phyloP scores from a whole-genome alignment of 495 filamentous ascomycete species.

The Xylaria grammica region DNA sequence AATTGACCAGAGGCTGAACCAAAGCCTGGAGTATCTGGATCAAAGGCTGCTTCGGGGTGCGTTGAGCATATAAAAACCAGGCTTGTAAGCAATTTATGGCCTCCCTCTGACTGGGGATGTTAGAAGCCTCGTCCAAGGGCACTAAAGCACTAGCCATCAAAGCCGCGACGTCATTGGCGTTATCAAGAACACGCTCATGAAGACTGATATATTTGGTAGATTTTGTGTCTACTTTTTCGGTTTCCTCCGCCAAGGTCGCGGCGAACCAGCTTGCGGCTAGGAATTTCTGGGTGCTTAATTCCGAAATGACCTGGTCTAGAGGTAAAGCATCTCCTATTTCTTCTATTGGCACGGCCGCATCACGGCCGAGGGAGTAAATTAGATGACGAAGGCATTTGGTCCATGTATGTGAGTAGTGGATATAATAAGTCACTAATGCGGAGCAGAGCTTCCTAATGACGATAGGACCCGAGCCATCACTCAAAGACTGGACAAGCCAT shows the following conservation, averaged over 20 bases:
- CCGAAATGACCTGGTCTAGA: slow-evolving; percentile 57
- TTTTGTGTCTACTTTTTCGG: slow-evolving; percentile 65
- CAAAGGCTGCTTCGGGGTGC: slow-evolving; percentile 56
- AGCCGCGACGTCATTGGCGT: slow-evolving; percentile 54
- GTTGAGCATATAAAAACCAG: slow-evolving; percentile 73
- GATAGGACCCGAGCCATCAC: slow-evolving; percentile 62
- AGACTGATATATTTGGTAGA: slow-evolving; percentile 57
- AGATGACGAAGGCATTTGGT: slow-evolving; percentile 71
- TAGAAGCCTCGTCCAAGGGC: slow-evolving; percentile 27
- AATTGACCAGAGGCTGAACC: slow-evolving; percentile 59
- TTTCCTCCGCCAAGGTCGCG: slow-evolving; percentile 75
- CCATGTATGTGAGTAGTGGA: slow-evolving; percentile 74
- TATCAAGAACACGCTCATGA: slow-evolving; percentile 56
- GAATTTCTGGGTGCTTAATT: slow-evolving; percentile 60
- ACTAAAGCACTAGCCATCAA: slow-evolving; percentile 54
- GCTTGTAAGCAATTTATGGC: slow-evolving; percentile 67
- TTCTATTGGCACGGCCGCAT: slow-evolving; percentile 52
- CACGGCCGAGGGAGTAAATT: slow-evolving; percentile 62
- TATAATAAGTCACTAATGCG: slow-evolving; percentile 78
- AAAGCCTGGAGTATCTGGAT: slow-evolving; percentile 62
- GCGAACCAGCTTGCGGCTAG: slow-evolving; percentile 73
- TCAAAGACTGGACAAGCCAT: slow-evolving; percentile 67
- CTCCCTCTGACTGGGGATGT: slow-evolving; percentile 47
- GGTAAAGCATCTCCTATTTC: slow-evolving; percentile 56
- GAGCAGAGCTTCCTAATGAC: slow-evolving; percentile 85